Evolutionary conservation across 1,284 basidiomycete genomes (phyloP).

Genomic region (Rhizoctonia solani): DNA sequence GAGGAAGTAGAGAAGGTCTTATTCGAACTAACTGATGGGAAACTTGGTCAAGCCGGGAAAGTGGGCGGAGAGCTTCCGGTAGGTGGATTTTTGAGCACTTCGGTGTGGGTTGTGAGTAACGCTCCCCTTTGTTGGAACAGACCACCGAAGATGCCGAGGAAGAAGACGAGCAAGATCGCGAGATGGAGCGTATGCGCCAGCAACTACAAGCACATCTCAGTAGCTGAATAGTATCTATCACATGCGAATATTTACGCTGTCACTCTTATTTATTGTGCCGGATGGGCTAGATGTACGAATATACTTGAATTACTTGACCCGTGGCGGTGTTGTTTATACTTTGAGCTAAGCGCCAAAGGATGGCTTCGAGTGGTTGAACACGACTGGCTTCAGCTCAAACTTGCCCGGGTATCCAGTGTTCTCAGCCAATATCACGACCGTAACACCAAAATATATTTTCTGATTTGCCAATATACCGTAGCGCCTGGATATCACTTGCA

Average conservation of each 20-base stretch:
- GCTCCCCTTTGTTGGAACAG: constrained; percentile 44
- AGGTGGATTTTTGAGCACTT: constrained; percentile 45
- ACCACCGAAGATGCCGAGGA: constrained; percentile 61
- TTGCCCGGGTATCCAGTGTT: not conserved
- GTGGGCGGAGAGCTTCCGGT: constrained; percentile 81
- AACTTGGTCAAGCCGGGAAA: constrained; percentile 80
- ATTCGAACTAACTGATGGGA: constrained; percentile 94
- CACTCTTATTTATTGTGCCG: constrained; percentile 25
- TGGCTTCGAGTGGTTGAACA: not conserved
- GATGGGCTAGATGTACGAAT: not conserved
- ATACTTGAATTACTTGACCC: not conserved
- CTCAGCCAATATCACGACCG: too few relatives aligned
- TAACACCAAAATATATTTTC: too few relatives aligned
- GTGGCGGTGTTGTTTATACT: constrained; percentile 9
- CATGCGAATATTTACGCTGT: not conserved
- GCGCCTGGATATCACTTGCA: not conserved
- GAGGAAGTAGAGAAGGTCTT: constrained; percentile 97
- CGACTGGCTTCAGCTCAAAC: not conserved
- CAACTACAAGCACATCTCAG: constrained; percentile 85
- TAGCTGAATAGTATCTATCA: constrained; percentile 48
- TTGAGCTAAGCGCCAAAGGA: constrained; percentile 9
- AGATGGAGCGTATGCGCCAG: constrained; percentile 84
- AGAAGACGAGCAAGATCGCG: constrained; percentile 80
- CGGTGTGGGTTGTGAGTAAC: not conserved
- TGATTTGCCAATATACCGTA: too few relatives aligned